Percentiles rank a stretch among this genome's conserved stretches.
Evolutionary conservation across 345 rosid genomes (phyloP).

Genomic region (Euphorbia lathyris): DNA sequence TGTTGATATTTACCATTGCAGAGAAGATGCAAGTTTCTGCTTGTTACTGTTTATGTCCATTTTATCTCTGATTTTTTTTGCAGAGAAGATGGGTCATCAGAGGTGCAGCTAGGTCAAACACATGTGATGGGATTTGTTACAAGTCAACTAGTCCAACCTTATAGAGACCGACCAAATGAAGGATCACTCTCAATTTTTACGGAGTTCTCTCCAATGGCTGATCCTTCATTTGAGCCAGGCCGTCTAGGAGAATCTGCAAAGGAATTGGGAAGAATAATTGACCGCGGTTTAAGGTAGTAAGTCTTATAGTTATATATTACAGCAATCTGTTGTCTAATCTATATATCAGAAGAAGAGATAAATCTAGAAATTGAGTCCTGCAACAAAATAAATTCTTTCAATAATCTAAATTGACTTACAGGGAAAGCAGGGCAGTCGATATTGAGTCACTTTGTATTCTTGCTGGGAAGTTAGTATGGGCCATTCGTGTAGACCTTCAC

Average conservation of each 20-base stretch:
- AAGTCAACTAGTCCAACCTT: conserved; percentile 82
- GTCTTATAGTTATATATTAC: neutral
- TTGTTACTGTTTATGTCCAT: neutral
- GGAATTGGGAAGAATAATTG: conserved; percentile 82
- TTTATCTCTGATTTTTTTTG: conserved; percentile 4
- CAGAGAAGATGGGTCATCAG: conserved; percentile 92
- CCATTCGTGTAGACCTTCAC: conserved; percentile 85
- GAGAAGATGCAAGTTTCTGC: neutral
- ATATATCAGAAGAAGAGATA: neutral
- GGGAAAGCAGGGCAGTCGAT: conserved; percentile 98
- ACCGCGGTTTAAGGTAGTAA: conserved; percentile 85
- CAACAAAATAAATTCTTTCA: conserved; percentile 4
- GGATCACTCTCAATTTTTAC: conserved; percentile 74
- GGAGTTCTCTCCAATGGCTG: conserved; percentile 97
- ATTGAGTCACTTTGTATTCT: conserved; percentile 90
- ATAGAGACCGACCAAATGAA: conserved; percentile 82
- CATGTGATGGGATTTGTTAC: conserved; percentile 87
- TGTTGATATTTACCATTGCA: too few relatives aligned
- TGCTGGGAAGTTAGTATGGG: conserved; percentile 93
- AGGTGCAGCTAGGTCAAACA: conserved; percentile 95
- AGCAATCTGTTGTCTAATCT: neutral
- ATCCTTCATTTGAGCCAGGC: conserved; percentile 91
- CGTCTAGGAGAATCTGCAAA: conserved; percentile 86
- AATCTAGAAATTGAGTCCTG: conserved; percentile 2
- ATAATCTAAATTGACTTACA: conserved; percentile 34